phyloP scores from a whole-genome alignment of 768 basidiomycete species.

The Rhodotorula babjevae region DNA sequence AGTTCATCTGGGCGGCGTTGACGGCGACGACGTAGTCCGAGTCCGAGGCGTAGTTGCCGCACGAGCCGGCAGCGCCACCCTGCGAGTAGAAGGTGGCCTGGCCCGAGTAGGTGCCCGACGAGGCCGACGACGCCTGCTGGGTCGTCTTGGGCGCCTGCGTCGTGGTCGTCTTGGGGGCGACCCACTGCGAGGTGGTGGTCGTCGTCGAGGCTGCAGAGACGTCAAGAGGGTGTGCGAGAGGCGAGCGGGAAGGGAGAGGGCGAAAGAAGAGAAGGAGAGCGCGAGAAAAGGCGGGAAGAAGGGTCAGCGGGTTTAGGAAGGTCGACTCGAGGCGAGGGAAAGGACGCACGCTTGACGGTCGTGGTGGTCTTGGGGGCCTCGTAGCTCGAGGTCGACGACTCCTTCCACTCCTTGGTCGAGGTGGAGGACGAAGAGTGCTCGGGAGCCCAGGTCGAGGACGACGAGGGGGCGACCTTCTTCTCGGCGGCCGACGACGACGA shows the following conservation, averaged over 20 bases:
- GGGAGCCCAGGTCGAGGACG: neutral
- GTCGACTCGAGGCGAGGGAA: neutral
- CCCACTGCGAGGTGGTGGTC: conserved; percentile 5
- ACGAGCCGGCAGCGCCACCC: conserved; percentile 17
- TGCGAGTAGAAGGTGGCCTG: conserved; percentile 21
- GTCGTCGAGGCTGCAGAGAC: neutral
- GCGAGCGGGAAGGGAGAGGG: too few relatives aligned
- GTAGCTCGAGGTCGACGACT: neutral
- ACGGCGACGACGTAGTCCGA: conserved; percentile 20
- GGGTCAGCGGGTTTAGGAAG: too few relatives aligned
- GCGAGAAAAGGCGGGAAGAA: too few relatives aligned
- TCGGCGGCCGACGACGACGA: neutral
- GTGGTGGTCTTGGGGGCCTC: conserved; percentile 5
- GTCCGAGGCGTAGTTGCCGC: conserved; percentile 17
- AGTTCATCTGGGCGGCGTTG: conserved; percentile 13
- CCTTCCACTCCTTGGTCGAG: neutral
- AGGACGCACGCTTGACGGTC: conserved; percentile 7
- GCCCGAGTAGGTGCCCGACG: conserved; percentile 2
- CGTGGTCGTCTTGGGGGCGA: conserved; percentile 10
- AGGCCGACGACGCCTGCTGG: neutral
- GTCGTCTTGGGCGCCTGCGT: conserved; percentile 14
- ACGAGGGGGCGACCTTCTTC: neutral
- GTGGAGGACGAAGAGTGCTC: neutral
- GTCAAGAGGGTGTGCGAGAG: neutral
- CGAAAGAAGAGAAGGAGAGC: neutral